Conservation (phyloP, 2,329 filamentous ascomycete genomes). For the Fusarium marasasianum region DNA sequence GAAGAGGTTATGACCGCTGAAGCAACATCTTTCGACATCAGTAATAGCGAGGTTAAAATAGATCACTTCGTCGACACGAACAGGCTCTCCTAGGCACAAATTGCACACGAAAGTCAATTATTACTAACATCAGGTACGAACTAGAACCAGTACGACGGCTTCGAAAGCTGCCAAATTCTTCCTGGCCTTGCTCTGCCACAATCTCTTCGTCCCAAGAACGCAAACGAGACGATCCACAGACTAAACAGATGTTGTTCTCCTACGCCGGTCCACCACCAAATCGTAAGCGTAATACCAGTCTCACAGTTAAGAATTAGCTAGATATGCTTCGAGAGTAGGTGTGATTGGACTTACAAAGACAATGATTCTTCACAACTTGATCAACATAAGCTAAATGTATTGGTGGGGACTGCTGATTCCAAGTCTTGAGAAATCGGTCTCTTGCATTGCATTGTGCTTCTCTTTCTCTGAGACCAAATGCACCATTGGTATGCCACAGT, state of each 20-base stretch:
- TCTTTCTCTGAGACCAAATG: rapidly evolving
- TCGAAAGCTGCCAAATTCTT: rapidly evolving
- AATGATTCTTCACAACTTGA: background rate
- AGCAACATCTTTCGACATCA: background rate
- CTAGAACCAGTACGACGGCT: background rate
- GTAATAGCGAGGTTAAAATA: background rate
- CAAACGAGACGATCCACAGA: background rate
- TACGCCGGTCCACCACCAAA: background rate
- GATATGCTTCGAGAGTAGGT: background rate
- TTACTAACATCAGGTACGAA: background rate
- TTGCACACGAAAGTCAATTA: background rate
- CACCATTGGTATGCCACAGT: rapidly evolving
- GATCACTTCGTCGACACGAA: background rate
- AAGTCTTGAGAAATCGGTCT: background rate
- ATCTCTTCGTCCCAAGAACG: too few relatives aligned
- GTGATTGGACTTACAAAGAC: background rate
- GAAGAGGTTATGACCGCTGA: rapidly evolving
- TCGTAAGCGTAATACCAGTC: too few relatives aligned
- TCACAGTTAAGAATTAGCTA: background rate
- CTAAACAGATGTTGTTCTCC: background rate
- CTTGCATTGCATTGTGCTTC: background rate
- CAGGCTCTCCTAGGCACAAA: background rate
- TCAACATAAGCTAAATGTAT: background rate
- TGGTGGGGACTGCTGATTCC: background rate
- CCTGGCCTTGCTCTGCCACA: background rate